Evolutionary conservation across 257 asterid species (phyloP), one percentile per base, ranked within the genome.

Genomic region (Primulina tabacum): DNA sequence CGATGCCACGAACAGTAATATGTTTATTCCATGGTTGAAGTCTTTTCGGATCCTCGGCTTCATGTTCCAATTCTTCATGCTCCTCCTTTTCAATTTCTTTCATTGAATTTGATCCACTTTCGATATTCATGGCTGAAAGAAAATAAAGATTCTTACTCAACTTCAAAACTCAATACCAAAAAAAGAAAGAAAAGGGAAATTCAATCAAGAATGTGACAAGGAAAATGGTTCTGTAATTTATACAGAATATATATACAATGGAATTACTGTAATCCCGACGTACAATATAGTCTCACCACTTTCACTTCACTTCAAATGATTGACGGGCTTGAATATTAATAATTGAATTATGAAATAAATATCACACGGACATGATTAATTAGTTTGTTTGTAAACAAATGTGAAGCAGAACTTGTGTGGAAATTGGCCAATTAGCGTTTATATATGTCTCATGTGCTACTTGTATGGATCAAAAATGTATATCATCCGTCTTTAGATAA

Each of bases 1-100:
- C 24, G 3, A 88, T 32, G 43, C 90, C 95, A 26, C 98, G 79
- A 21, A 79, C 2, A 3, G 96, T 92, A 12, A 92, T 86, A 73
- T 82, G 95, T 68, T 77, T 84, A 14, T 68, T 68, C 98, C 98
- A 92, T 2, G 91, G 90, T 55, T 81, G 89, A 16, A 70, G 21
- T 62, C 82, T 75, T 59, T 70, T 78, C 17, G 69, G 8, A 64
- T 69, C 75, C 32, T 80, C 82, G 7, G 10, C 34, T 7, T n/a
- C 69, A 38, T 74, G 81, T 10, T 66, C 78, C 0, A 68, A 35
- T 14, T 33, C 77, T 30, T 30, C 77, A 1, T 50, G 73, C 55
- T 67, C 69, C 8, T 32, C 75, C 28, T 61, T 74, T 62, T 71
- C 82, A 17, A 65, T 58, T 67, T 70, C 76, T 69, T 47, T 66